Evolutionary conservation across 495 filamentous ascomycete genomes (phyloP).

Genomic region (Tuber melanosporum): DNA sequence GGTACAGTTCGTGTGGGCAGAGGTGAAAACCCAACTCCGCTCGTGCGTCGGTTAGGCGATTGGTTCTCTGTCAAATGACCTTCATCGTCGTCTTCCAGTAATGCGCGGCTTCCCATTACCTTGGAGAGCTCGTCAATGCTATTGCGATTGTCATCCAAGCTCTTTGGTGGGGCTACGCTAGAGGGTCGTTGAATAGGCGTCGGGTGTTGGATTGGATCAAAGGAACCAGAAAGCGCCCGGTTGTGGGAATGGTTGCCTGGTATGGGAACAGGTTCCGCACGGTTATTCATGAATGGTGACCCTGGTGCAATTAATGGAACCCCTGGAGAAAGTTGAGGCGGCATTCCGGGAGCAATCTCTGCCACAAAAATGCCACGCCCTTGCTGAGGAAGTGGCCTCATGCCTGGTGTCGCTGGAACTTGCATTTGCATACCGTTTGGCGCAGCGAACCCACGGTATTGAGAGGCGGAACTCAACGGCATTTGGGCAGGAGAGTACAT

Average conservation of each 20-base stretch:
- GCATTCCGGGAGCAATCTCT: slow-evolving; percentile 50
- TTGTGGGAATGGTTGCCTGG: slow-evolving; percentile 48
- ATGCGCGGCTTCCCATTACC: slow-evolving; percentile 85
- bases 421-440: slow-evolving; percentile 53
- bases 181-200: slow-evolving; percentile 82
- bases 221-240: slow-evolving; percentile 39
- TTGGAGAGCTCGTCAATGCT: slow-evolving; percentile 68
- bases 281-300: slow-evolving; percentile 43
- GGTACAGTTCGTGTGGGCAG: slow-evolving; percentile 34
- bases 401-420: slow-evolving; percentile 36
- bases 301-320: slow-evolving; percentile 47
- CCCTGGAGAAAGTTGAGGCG: slow-evolving; percentile 46
- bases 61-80: slow-evolving; percentile 44
- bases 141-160: slow-evolving; percentile 48
- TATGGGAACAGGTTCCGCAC: slow-evolving; percentile 45
- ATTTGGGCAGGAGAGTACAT: slow-evolving; percentile 41
- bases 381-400: slow-evolving; percentile 52
- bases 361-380: slow-evolving; percentile 60
- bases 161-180: slow-evolving; percentile 59
- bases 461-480: slow-evolving; percentile 42
- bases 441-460: slow-evolving; percentile 53
- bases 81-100: slow-evolving; percentile 75
- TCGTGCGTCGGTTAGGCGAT: slow-evolving; percentile 40
- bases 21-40: slow-evolving; percentile 37
- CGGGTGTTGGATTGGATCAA: slow-evolving; percentile 68